Evolutionary conservation across 1,139 yeast genomes (phyloP), one percentile per base, ranked within the genome.

Genomic region (Taphrina deformans): DNA sequence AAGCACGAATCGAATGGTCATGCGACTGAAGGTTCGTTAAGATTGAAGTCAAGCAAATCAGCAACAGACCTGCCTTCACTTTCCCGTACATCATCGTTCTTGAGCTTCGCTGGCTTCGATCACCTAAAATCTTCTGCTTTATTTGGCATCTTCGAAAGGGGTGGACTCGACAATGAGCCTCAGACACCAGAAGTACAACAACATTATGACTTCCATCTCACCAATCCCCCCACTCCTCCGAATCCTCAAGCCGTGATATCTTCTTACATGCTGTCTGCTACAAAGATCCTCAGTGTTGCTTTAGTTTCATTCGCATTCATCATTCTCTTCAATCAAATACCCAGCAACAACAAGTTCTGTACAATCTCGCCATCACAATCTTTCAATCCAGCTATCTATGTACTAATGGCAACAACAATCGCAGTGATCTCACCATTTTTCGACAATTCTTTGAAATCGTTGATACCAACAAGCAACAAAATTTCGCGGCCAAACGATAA

Each of bases 141-240:
- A 3, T 59, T 59, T 48, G 63, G 63, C 27, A 59, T 59, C 50
- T 59, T 59, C 46, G 63, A 59, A 33, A 51, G 52, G 38, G 56
- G 63, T 18, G 63, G 63, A 2, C 35, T 41, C 12, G 63, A 51
- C 26, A 59, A 41, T 1, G 63, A 40, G 23, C 63, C 63, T 16
- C 35, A 14, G 1, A 59, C 63, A 16, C 63, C 63, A 1, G 63
- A 59, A 26, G 5, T 38, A 18, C 48, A 41, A 10, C 45, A 38
- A 26, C 56, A 59, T 48, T 40, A 52, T 14, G 56, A 41, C 10
- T 59, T 59, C 12, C 23, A 29, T n/a, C 21, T 53, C 21, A n/a
- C 3, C 14, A 38, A 58, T 14, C 23, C 62, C 10, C 38, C 33
- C 10, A 6, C 33, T 26, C 24, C 48, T 7, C 16, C 55, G 12